These are phyloP conservation scores for Globisporangium mamillatum DNA, from an alignment of 352 stramenopile species.

Conservation along the genomic window DNA sequence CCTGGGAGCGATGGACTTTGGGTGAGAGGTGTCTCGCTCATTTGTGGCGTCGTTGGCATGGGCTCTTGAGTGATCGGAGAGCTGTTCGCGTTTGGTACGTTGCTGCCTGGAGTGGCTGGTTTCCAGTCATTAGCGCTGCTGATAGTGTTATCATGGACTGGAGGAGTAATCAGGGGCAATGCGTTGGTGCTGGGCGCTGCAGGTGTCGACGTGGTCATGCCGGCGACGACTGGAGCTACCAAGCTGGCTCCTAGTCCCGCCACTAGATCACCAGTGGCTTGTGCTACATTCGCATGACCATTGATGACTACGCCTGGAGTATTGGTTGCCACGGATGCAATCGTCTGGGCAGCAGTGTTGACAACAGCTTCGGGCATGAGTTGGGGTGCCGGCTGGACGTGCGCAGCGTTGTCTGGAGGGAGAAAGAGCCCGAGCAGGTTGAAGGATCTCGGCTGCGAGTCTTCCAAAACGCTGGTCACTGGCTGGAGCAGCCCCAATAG, in stretches of 20 bases:
- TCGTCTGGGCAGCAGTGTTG: neutral
- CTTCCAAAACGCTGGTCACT: neutral
- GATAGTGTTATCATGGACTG: neutral
- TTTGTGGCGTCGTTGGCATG: neutral
- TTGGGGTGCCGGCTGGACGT: neutral
- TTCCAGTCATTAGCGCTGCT: neutral
- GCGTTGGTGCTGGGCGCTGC: neutral
- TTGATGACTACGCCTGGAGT: neutral
- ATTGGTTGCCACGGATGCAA: neutral
- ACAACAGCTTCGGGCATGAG: neutral
- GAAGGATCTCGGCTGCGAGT: neutral
- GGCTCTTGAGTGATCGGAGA: neutral
- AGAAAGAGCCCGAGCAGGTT: neutral
- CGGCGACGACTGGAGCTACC: neutral
- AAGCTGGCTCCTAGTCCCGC: neutral
- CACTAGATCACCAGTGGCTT: neutral
- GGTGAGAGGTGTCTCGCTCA: neutral
- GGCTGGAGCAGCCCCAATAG: neutral
- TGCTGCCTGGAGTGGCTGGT: neutral
- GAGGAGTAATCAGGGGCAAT: neutral
- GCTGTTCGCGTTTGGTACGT: neutral
- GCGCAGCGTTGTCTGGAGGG: neutral
- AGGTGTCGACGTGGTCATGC: neutral
- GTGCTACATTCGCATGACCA: neutral
- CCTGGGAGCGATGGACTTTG: neutral